Base-by-base conservation (phyloP, 1,139 yeast genomes). In the Candida freyschussii region DNA sequence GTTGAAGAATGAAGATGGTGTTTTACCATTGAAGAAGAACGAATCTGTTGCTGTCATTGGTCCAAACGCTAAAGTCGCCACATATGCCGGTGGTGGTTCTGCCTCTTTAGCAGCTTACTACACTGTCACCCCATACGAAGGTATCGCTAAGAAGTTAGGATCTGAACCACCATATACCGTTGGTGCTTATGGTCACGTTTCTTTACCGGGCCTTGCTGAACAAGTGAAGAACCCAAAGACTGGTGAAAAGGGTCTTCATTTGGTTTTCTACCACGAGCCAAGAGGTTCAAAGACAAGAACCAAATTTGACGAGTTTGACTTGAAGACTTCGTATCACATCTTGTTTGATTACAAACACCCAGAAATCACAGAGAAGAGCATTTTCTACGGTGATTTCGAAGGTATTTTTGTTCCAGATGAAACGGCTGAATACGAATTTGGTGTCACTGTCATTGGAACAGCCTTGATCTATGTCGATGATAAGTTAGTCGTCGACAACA, bases 401-500 rank as follows among this genome's bases (percentile, higher is more conserved):
- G 69, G 75, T 33, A 50, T 56, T 20, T 69, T 61, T 40, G 54
- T 48, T 3, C 70, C 79, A 7, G 72, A 68, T 33, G 67, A 60
- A 32, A 50, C 67, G 32, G 77, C 70, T 14, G 65, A 57, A 11
- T 75, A 72, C 47, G 67, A 63, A 33, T 67, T 77, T 49, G 78
- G 79, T 17, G 57, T 70, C 35, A 55, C 68, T 7, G 67, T 68
- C 30, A 50, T 63, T 32, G 83, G 83, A 29, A 69, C 78, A 27
- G 77, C 75, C 21, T 65, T 63, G 46, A 43, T 76, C 17, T 76
- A 62, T 46, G 53, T 76, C 32, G 68, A 76, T 44, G 79, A 57
- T 35, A 52, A 71, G 48, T 55, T 72, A 35, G 60, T 76, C 18
- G 74, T 75, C 38, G 81, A 75, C 50, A 75, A 76, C 57, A 69